phyloP scores from a whole-genome alignment of 805 yeast species.

The Saccharomycopsis fermentans region DNA sequence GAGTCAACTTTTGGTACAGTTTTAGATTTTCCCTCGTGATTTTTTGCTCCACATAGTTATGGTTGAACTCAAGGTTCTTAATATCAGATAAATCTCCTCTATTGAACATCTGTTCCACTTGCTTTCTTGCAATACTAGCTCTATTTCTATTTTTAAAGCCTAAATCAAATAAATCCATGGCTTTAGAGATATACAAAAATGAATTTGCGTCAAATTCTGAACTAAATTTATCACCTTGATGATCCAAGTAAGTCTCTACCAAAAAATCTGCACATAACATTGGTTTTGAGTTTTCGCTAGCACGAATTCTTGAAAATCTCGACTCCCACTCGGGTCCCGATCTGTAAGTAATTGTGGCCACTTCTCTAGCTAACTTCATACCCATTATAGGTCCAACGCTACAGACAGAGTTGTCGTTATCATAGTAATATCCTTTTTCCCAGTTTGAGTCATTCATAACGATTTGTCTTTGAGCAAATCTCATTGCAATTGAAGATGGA shows the following conservation, averaged over 20 bases:
- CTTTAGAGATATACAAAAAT: slow-evolving; percentile 76
- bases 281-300: slow-evolving; percentile 68
- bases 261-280: slow-evolving; percentile 89
- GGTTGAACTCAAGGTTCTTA: slow-evolving; percentile 20
- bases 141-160: slow-evolving; percentile 38
- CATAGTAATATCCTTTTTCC: slow-evolving; percentile 82
- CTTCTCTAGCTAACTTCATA: slow-evolving; percentile 88
- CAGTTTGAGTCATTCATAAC: slow-evolving; percentile 92
- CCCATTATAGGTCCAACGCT: slow-evolving; percentile 84
- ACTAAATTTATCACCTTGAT: slow-evolving; percentile 91
- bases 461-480: slow-evolving; percentile 88
- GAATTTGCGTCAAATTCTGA: slow-evolving; percentile 88
- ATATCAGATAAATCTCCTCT: slow-evolving; percentile 24
- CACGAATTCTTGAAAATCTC: slow-evolving; percentile 79
- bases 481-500: slow-evolving; percentile 87
- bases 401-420: slow-evolving; percentile 22
- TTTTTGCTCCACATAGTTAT: slow-evolving; percentile 31
- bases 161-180: slow-evolving; percentile 89
- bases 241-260: slow-evolving; percentile 88
- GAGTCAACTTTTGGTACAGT: slow-evolving; percentile 29
- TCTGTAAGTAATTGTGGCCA: slow-evolving; percentile 87
- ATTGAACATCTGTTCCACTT: slow-evolving; percentile 21
- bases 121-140: slow-evolving; percentile 34
- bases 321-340: slow-evolving; percentile 98
- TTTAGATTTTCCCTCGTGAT: slow-evolving; percentile 28